Evolutionary conservation across 257 asterid species (phyloP), one percentile per base, ranked within the genome.

Genomic region (Solanum etuberosum): DNA sequence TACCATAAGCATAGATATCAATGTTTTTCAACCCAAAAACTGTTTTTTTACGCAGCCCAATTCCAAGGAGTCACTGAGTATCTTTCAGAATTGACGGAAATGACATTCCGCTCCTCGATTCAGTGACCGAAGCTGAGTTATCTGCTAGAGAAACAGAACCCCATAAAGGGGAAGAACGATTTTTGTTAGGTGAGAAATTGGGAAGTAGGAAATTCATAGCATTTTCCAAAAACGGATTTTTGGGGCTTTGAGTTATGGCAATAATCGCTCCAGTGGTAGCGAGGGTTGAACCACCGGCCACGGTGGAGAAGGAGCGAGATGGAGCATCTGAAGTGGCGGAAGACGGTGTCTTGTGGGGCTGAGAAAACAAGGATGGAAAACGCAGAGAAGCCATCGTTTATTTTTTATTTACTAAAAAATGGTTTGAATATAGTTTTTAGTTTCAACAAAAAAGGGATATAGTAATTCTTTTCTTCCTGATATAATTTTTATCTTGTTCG

Each of bases 1-100:
- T 92, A 95, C 99, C 99, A 87, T 92, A 97, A 87, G 98, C 98
- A 80, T 97, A 96, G 84, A 95, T 97, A 81, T 95, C 98, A 37
- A 97, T 92, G 90, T 97, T 94, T 85, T 97, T 95, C 93, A 97
- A 89, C 74, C 99, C 98, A 80, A 97, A 88, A 38, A 95, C 51
- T 14, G 97, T 92, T 88, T 94, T 95, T 87, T 90, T 89, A 89
- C 98, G 89, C 54, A 94, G 65, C 54, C 99, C 99, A 86, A 94
- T 87, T 68, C 99, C 99, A 38, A 97, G 98, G 43, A 97, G 98
- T 70, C 91, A 91, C 87, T 94, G 98, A 37, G 97, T 90, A 86
- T 93, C 96, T 63, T 92, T 90, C 83, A 97, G 85, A 83, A 94
- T 89, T 7, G 92, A 90, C 16, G 99, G 98, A 86, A 97, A 97